These are phyloP conservation scores for Microbotryum violaceum DNA, from an alignment of 1,284 basidiomycete species.

Conservation along the genomic window DNA sequence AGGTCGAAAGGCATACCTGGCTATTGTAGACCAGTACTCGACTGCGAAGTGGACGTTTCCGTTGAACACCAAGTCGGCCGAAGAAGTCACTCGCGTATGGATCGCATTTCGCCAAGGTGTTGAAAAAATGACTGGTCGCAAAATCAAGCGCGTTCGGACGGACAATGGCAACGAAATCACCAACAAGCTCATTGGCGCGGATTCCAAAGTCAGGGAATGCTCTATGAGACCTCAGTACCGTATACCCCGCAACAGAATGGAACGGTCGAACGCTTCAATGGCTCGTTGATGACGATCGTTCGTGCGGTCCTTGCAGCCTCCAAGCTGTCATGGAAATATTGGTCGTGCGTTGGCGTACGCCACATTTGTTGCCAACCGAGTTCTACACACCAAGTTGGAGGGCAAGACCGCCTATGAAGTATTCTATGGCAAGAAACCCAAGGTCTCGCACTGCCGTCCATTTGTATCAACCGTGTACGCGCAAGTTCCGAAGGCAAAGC, in stretches of 20 bases:
- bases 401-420: neutral
- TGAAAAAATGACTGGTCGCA: no score
- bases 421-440: neutral
- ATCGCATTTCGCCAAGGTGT: no score
- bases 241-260: conserved; percentile 16
- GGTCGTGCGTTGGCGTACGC: neutral
- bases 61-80: no score
- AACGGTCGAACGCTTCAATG: neutral
- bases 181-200: neutral
- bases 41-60: no score
- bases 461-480: neutral
- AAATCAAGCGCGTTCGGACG: no score
- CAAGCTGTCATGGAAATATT: neutral
- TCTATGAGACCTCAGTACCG: conserved; percentile 7
- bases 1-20: no score
- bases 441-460: neutral
- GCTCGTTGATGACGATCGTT: neutral
- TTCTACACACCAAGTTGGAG: neutral
- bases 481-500: neutral
- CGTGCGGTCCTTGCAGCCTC: neutral
- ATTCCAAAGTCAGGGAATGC: conserved; percentile 11
- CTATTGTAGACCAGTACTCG: no score
- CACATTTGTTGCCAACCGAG: neutral
- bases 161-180: no score
- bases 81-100: no score